These are phyloP conservation scores for Ambrosia artemisiifolia DNA, from an alignment of 129 eudicot species.

Conservation along the genomic window DNA sequence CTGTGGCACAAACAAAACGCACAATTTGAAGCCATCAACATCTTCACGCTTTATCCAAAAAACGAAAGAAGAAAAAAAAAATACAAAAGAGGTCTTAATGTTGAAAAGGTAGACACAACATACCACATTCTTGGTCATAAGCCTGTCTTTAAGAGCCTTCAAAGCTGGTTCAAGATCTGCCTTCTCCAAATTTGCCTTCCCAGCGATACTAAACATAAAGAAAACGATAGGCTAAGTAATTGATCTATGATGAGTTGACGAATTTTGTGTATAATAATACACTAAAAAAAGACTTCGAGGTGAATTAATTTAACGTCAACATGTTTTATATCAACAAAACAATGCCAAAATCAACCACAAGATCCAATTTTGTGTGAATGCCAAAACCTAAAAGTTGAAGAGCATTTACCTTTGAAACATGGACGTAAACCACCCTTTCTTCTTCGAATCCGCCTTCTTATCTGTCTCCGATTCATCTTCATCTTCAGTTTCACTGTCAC, in stretches of 20 bases:
- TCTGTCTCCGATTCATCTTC: slow-evolving; percentile 51
- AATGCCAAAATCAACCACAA: not conserved
- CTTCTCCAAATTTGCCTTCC: slow-evolving; percentile 91
- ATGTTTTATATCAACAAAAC: not conserved
- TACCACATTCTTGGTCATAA: slow-evolving; percentile 99
- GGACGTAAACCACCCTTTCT: slow-evolving; percentile 94
- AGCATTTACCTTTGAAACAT: slow-evolving; percentile 81
- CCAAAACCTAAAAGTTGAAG: not conserved
- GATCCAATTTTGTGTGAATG: not conserved
- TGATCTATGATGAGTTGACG: not conserved
- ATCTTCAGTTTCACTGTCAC: slow-evolving; percentile 84
- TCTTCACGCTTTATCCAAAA: slow-evolving; percentile 7
- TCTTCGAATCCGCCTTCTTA: slow-evolving; percentile 51
- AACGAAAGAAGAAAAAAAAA: not conserved
- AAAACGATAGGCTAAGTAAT: not conserved
- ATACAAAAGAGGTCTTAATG: not conserved
- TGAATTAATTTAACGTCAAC: not conserved
- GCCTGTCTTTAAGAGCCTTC: slow-evolving; percentile 92
- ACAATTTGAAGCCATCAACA: slow-evolving; percentile 4
- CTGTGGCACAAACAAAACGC: slow-evolving; percentile 35
- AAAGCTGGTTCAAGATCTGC: slow-evolving; percentile 92
- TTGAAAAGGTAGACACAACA: slow-evolving; percentile 16
- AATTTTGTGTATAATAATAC: slow-evolving; percentile 1
- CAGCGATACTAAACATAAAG: slow-evolving; percentile 65
- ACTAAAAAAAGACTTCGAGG: not conserved